phyloP scores from a whole-genome alignment of 2,329 filamentous ascomycete genomes.

The Botryotinia globosa region DNA sequence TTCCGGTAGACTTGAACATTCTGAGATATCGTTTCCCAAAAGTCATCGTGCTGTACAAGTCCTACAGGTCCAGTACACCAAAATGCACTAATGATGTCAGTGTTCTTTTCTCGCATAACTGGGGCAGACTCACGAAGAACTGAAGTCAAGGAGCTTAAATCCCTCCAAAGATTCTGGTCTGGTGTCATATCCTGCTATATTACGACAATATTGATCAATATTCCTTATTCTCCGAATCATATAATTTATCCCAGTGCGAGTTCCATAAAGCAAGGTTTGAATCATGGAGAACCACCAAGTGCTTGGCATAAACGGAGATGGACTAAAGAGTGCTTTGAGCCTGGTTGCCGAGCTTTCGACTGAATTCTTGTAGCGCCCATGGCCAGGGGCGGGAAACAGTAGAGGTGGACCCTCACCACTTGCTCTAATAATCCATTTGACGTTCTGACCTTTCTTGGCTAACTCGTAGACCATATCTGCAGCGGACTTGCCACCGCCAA shows the following conservation, averaged over 20 bases:
- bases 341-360: slow-evolving; percentile 23
- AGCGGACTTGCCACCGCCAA: slow-evolving; percentile 17
- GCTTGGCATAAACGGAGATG: slow-evolving; percentile 9
- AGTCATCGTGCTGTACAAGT: slow-evolving; percentile 34
- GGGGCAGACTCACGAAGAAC: slow-evolving; percentile 1
- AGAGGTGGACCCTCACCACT: slow-evolving; percentile 19
- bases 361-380: slow-evolving; percentile 15
- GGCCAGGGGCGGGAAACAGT: not conserved
- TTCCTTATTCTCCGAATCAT: not conserved
- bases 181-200: not conserved
- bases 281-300: slow-evolving; percentile 6
- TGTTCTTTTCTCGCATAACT: not conserved
- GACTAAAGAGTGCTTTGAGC: slow-evolving; percentile 8
- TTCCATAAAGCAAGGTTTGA: not conserved
- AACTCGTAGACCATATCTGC: slow-evolving; percentile 17
- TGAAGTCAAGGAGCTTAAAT: not conserved
- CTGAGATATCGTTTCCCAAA: slow-evolving; percentile 34
- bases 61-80: slow-evolving; percentile 36
- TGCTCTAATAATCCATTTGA: slow-evolving; percentile 14
- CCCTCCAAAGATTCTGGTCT: not conserved
- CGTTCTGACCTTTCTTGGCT: not conserved
- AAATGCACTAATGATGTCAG: slow-evolving; percentile 22
- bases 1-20: slow-evolving; percentile 19
- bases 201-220: slow-evolving; percentile 7
- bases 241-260: slow-evolving; percentile 3